Evolutionary conservation across 257 asterid genomes (phyloP).

Genomic region (Sherardia arvensis): DNA sequence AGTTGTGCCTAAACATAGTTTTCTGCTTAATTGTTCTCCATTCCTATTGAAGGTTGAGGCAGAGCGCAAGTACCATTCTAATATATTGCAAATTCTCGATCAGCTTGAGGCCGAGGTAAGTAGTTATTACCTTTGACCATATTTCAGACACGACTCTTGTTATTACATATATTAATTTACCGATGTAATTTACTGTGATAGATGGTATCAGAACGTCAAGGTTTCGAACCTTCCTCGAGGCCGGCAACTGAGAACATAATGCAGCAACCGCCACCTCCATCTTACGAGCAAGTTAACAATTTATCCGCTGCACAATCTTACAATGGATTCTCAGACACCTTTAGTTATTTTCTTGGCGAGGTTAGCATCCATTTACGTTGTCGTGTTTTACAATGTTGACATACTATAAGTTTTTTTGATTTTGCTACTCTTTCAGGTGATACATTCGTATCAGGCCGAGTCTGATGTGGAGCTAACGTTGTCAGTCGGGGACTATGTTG

Average conservation of each 20-base stretch:
- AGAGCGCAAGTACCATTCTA: conserved; percentile 52
- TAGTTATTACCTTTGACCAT: too few species aligned
- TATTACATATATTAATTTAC: not conserved
- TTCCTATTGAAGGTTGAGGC: conserved; percentile 49
- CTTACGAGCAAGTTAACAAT: conserved; percentile 25
- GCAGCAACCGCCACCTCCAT: conserved; percentile 35
- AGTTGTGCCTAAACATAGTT: too few species aligned
- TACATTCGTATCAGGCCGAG: conserved; percentile 62
- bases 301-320: conserved; percentile 26
- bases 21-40: conserved; percentile 10
- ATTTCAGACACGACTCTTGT: too few species aligned
- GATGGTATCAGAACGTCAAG: conserved; percentile 61
- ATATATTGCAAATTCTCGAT: conserved; percentile 50
- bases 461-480: conserved; percentile 56
- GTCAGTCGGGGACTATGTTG: conserved; percentile 59
- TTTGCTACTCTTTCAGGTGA: conserved; percentile 28
- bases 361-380: conserved; percentile 18
- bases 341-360: conserved; percentile 62
- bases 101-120: conserved; percentile 66
- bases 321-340: conserved; percentile 36
- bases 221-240: conserved; percentile 27
- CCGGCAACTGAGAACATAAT: conserved; percentile 16
- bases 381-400: too few species aligned
- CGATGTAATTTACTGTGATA: conserved; percentile 15
- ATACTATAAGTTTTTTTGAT: too few species aligned